Evolutionary conservation across 139 green algal species (phyloP), one percentile per base, ranked within the genome.

Genomic region (Chlamydomonas incerta): DNA sequence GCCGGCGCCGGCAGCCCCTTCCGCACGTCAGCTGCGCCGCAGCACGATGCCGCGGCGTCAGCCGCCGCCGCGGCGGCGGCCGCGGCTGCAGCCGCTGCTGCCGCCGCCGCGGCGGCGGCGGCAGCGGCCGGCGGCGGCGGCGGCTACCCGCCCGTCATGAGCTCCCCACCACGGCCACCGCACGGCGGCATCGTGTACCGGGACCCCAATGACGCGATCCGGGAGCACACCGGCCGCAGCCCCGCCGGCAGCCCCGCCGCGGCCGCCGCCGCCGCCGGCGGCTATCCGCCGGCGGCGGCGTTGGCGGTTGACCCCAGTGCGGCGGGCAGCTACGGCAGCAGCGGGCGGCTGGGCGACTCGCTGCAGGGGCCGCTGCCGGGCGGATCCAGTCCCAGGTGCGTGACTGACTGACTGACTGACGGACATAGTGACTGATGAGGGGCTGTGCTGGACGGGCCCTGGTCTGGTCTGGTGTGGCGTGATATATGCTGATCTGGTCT

Each of bases 311-410:
- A 23, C 6, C 55, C 21, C 55, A 23, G 20, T 18, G 20, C 8
- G 8, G 18, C 2, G 20, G 20, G 55, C 55, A 63, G 55, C 60
- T 66, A 66, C 60, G 21, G 20, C 18, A 23, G 55, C 18, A 23
- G 20, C 55, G 55, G 55, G 2, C 60, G 60, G 60, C 47, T 34
- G 0, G n/a, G 66, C 0, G 79, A 75, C 47, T 85, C 79, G 0
- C 14, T 85, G n/a, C 47, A 69, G 65, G 79, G 79, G 28, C 79
- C 79, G 0, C 79, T 85, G 18, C 79, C 79, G 5, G 79, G 79
- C 0, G 79, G 79, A 0, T 57, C 47, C 47, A 85, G 79, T 33
- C 79, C 79, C 47, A 75, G 69, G 79, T 85, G 33, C 15, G 72
- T 47, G n/a, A n/a, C n/a, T n/a, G n/a, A n/a, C n/a, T n/a, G n/a